phyloP scores from a whole-genome alignment of 108 stramenopile species.

The Fragilariopsis cylindrus region DNA sequence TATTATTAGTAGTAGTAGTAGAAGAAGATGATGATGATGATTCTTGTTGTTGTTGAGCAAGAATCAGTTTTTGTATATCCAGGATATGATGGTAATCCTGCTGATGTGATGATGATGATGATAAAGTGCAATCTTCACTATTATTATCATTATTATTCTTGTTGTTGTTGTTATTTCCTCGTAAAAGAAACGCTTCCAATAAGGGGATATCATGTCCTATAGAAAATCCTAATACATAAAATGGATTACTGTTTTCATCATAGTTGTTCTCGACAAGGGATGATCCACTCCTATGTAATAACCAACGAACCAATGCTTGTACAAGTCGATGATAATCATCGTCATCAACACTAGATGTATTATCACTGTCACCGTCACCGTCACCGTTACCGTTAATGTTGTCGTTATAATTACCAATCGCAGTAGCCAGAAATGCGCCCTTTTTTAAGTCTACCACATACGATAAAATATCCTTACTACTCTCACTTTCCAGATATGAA shows the following conservation, averaged over 20 bases:
- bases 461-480: not conserved
- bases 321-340: not conserved
- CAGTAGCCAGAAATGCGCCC: not conserved
- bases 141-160: not conserved
- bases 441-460: slow-evolving; percentile 20
- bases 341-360: not conserved
- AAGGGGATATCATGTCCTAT: slow-evolving; percentile 29
- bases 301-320: slow-evolving; percentile 5
- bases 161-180: not conserved
- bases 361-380: not conserved
- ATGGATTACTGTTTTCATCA: not conserved
- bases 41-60: not conserved
- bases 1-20: too few species aligned
- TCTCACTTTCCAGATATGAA: not conserved
- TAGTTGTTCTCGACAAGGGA: not conserved
- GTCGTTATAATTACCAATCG: too few species aligned
- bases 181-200: slow-evolving; percentile 15
- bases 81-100: not conserved
- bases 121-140: not conserved
- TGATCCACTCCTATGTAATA: not conserved
- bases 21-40: not conserved
- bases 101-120: not conserved
- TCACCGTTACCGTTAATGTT: too few species aligned
- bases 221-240: slow-evolving; percentile 36
- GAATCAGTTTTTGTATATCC: slow-evolving; percentile 25